Evolutionary conservation across 1,139 yeast species (phyloP).

Genomic region (Hemisphaericaspora xylanilytica): DNA sequence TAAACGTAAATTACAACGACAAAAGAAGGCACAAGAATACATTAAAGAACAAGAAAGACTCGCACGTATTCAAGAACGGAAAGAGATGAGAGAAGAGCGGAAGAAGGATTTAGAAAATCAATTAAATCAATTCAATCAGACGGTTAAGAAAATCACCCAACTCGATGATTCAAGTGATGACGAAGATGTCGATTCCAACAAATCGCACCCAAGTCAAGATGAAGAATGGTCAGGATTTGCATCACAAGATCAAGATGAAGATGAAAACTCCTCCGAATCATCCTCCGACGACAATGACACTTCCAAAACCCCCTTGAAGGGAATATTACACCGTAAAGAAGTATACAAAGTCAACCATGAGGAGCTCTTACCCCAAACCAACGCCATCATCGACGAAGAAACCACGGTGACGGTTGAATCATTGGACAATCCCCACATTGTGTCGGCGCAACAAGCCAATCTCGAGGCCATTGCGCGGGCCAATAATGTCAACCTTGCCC

Average conservation of each 20-base stretch:
- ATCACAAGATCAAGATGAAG: slow-evolving; percentile 29
- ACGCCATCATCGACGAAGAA: slow-evolving; percentile 51
- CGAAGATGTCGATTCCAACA: slow-evolving; percentile 22
- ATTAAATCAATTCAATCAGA: slow-evolving; percentile 55
- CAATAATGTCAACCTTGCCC: slow-evolving; percentile 61
- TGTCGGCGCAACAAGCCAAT: slow-evolving; percentile 30
- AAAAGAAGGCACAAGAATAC: slow-evolving; percentile 77
- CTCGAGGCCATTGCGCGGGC: slow-evolving; percentile 56
- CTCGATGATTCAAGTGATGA: slow-evolving; percentile 32
- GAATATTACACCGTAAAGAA: slow-evolving; percentile 42
- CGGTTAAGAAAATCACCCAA: slow-evolving; percentile 45
- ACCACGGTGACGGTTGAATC: slow-evolving; percentile 64
- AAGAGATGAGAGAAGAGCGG: slow-evolving; percentile 65
- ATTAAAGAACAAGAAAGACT: slow-evolving; percentile 74
- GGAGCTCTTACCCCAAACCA: slow-evolving; percentile 32
- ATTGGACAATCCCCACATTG: slow-evolving; percentile 46
- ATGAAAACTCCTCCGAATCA: slow-evolving; percentile 18
- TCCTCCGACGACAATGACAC: slow-evolving; percentile 9
- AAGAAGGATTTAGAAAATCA: slow-evolving; percentile 63
- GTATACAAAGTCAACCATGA: slow-evolving; percentile 45
- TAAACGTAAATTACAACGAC: slow-evolving; percentile 84
- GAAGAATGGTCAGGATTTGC: slow-evolving; percentile 34
- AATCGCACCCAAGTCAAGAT: slow-evolving; percentile 17
- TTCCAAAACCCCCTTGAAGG: slow-evolving; percentile 28
- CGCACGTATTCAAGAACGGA: slow-evolving; percentile 74